Evolutionary conservation across 129 eudicot genomes (phyloP), one percentile per base, ranked within the genome.

Genomic region (Tagetes patula): DNA sequence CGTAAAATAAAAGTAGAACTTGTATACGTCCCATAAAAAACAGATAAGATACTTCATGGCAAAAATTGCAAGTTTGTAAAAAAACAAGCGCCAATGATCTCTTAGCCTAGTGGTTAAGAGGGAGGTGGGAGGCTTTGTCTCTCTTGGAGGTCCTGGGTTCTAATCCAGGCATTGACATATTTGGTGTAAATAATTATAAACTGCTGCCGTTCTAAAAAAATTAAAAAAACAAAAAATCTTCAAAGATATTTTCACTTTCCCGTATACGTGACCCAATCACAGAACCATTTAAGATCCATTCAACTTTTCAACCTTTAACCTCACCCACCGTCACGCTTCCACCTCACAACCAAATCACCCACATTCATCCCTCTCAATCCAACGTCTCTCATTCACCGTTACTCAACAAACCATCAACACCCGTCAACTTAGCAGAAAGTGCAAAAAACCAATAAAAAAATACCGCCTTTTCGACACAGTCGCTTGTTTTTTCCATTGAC

Each of bases 391-490:
- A 0, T 61, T 12, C n/a, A 8, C 72, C 67, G 27, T 69, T 54
- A 53, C 36, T 34, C 4, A 32, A 33, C 56, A 32, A 11, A 34
- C 30, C 60, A 50, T 37, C 37, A 10, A 9, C 0, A 36, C 0
- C 61, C 62, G 84, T 80, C 36, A 60, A 30, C 9, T 3, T 47
- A 73, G 4, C 81, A 59, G 59, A 69, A 77, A 78, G 72, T 65
- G 70, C 72, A 80, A 50, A 10, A 61, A 62, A 53, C 2, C 8
- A 64, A 62, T 11, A 32, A 80, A 75, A 71, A 61, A 80, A 60
- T 62, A 9, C 80, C 63, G 76, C 80, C 84, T 65, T 60, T 75
- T 80, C 73, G 67, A 80, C 77, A 34, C 46, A 70, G 84, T 80
- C 80, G 84, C 69, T 82, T 73, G 65, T 47, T 77, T 20, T 37